A percentile compares a stretch with the other conserved stretches of the same genome.
phyloP scores from a whole-genome alignment of 2,329 filamentous ascomycete genomes.

The Cytospora mali region DNA sequence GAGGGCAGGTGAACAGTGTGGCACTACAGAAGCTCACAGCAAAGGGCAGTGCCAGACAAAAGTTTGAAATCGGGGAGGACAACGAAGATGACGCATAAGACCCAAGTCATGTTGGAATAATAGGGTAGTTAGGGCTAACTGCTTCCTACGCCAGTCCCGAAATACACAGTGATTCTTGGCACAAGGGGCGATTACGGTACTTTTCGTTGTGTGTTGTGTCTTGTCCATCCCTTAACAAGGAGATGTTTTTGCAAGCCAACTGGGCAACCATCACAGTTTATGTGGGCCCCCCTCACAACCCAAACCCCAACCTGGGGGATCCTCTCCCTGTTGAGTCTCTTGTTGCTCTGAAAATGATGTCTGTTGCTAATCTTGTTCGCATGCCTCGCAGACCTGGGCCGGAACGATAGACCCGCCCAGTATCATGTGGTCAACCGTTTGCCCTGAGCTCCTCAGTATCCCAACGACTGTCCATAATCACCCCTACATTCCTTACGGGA shows the following conservation, averaged over 20 bases:
- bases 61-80: conserved; percentile 82
- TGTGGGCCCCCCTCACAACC: conserved; percentile 14
- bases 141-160: conserved; percentile 16
- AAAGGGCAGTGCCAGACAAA: conserved; percentile 68
- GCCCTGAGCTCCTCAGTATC: conserved; percentile 6
- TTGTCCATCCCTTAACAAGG: conserved; percentile 29
- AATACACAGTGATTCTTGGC: conserved; percentile 13
- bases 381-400: conserved; percentile 38
- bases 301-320: conserved; percentile 16
- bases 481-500: conserved; percentile 27
- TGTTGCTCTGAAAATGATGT: conserved; percentile 33
- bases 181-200: conserved; percentile 18
- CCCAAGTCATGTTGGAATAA: conserved; percentile 19
- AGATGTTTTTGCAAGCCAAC: conserved; percentile 25
- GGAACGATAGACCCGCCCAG: conserved; percentile 8
- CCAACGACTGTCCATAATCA: conserved; percentile 10
- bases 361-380: conserved; percentile 46
- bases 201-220: conserved; percentile 25
- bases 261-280: conserved; percentile 25
- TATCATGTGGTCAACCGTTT: conserved; percentile 22
- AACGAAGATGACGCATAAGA: conserved; percentile 56
- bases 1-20: conserved; percentile 86
- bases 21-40: conserved; percentile 81
- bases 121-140: conserved; percentile 11
- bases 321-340: conserved; percentile 20